Conservation (phyloP, 2,329 filamentous ascomycete genomes). For the Trichophyton schoenleinii region DNA sequence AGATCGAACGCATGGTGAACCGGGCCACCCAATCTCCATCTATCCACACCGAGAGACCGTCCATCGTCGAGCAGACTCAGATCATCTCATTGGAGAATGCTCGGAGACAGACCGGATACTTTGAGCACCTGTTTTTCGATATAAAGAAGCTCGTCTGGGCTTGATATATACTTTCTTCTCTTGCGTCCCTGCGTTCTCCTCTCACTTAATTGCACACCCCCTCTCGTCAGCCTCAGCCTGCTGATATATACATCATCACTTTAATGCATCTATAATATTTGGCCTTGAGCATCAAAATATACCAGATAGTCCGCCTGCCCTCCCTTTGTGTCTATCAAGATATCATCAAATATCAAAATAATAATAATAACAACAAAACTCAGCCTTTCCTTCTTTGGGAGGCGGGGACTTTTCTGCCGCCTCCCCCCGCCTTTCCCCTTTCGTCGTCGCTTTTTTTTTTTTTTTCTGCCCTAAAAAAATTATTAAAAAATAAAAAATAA, state of each 20-base stretch:
- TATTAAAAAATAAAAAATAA: background rate
- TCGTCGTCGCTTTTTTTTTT: background rate
- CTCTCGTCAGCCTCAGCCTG: background rate
- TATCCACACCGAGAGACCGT: constrained; percentile 24
- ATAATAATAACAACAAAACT: background rate
- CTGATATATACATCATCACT: background rate
- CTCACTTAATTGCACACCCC: background rate
- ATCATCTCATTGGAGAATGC: constrained; percentile 79
- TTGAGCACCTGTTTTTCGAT: constrained; percentile 79
- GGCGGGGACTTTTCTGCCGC: constrained; percentile 6
- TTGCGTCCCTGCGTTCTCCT: background rate
- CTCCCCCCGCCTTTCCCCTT: constrained; percentile 5
- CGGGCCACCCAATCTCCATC: constrained; percentile 26
- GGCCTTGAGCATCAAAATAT: background rate
- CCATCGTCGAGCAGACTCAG: constrained; percentile 45
- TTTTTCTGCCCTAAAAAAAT: background rate
- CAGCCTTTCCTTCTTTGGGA: background rate
- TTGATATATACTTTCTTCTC: constrained; percentile 18
- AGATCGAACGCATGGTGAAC: constrained; percentile 58
- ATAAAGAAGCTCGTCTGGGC: constrained; percentile 91
- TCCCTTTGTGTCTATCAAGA: background rate
- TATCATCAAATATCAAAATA: background rate
- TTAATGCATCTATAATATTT: background rate
- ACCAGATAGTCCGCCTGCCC: no score
- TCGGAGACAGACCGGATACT: constrained; percentile 68